A percentile compares a stretch with the other conserved stretches of the same genome.
phyloP scores from a whole-genome alignment of 305 asterid species.

The Solanum chacoense region DNA sequence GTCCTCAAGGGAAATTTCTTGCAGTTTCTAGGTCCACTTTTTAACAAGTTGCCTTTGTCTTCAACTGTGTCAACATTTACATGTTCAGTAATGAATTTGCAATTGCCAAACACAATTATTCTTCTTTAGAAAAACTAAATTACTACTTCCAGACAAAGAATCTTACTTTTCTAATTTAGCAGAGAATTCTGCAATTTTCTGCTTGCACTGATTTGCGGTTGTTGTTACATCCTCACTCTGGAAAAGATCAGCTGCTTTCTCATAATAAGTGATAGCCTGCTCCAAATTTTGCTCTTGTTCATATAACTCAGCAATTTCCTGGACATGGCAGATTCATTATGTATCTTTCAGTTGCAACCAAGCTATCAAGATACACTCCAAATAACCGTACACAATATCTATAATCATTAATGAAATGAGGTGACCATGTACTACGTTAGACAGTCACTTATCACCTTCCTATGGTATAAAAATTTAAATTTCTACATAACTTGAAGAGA shows the following conservation, averaged over 20 bases:
- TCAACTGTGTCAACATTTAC: background rate
- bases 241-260: conserved; percentile 66
- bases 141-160: background rate
- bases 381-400: background rate
- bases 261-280: conserved; percentile 45
- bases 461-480: background rate
- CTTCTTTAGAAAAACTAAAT: background rate
- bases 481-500: background rate
- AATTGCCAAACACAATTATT: background rate
- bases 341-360: background rate
- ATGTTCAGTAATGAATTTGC: background rate
- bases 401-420: background rate
- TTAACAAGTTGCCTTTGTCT: background rate
- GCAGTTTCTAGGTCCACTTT: background rate
- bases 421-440: background rate
- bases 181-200: conserved; percentile 61
- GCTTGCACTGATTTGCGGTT: conserved; percentile 64
- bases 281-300: conserved; percentile 64
- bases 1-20: background rate
- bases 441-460: background rate
- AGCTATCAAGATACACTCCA: background rate
- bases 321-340: background rate
- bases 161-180: conserved; percentile 58
- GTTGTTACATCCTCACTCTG: conserved; percentile 57
- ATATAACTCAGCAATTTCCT: conserved; percentile 76